These are phyloP conservation scores for Cephalotrichum gorgonifer DNA, from an alignment of 2,329 filamentous ascomycete genomes.

Conservation along the genomic window DNA sequence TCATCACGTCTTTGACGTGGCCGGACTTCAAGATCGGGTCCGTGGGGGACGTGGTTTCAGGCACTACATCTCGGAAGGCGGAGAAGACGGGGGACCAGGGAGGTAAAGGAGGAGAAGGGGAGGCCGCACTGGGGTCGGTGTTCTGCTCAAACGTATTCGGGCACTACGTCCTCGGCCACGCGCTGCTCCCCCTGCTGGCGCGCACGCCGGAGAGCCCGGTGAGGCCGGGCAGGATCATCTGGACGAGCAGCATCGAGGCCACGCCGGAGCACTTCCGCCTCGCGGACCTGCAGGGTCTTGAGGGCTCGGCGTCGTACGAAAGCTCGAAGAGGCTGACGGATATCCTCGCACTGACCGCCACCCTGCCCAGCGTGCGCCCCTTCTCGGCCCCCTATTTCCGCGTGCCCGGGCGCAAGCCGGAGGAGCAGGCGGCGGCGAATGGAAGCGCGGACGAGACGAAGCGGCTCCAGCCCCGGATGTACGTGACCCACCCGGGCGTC, in stretches of 20 bases:
- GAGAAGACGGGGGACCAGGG: not conserved
- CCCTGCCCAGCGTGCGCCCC: conserved; percentile 47
- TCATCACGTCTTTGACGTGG: conserved; percentile 61
- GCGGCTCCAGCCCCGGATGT: conserved; percentile 47
- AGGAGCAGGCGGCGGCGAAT: conserved; percentile 10
- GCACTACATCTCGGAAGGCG: not conserved
- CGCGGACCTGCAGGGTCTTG: conserved; percentile 68
- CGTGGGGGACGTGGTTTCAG: conserved; percentile 18
- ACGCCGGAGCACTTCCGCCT: conserved; percentile 40
- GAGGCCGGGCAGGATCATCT: conserved; percentile 61
- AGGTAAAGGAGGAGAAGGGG: conserved; percentile 8
- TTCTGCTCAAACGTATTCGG: conserved; percentile 93
- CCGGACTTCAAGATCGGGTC: conserved; percentile 64
- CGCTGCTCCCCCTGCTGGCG: conserved; percentile 63
- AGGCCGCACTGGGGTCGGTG: conserved; percentile 60
- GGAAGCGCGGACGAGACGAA: conserved; percentile 1
- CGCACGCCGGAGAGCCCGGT: conserved; percentile 27
- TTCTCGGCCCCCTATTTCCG: conserved; percentile 8
- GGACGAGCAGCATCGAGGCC: conserved; percentile 77
- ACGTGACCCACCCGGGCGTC: conserved; percentile 78
- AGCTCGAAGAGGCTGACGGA: conserved; percentile 82
- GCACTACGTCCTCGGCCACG: conserved; percentile 81
- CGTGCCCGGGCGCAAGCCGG: conserved; percentile 5
- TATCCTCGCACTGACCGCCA: conserved; percentile 62
- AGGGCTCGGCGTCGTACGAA: conserved; percentile 62